Evolutionary conservation across 768 basidiomycete genomes (phyloP).

Genomic region (Cyclocybe aegerita): DNA sequence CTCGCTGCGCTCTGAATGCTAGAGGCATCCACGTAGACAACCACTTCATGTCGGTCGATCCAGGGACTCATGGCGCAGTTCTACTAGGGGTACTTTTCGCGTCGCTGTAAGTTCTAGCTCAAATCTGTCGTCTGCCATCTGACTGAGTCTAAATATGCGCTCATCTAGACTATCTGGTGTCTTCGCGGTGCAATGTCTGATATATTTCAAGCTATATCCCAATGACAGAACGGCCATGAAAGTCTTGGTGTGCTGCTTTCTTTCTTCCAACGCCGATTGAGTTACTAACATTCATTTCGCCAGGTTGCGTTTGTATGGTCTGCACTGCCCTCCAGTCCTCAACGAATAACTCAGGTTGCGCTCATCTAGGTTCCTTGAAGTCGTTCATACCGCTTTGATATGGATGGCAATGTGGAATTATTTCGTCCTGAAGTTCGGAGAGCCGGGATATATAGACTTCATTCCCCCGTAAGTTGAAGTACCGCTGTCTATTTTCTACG

Average conservation of each 20-base stretch:
- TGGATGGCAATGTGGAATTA: conserved; percentile 40
- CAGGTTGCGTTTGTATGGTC: conserved; percentile 15
- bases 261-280: neutral
- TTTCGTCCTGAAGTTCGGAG: conserved; percentile 30
- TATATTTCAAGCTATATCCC: conserved; percentile 34
- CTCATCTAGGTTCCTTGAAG: conserved; percentile 35
- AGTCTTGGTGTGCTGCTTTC: conserved; percentile 19
- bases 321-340: neutral
- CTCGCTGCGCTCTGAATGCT: too few species aligned
- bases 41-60: conserved; percentile 21
- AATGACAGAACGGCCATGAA: conserved; percentile 25
- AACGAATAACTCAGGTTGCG: neutral
- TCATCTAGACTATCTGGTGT: conserved; percentile 28
- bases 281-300: conserved; percentile 5
- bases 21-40: neutral
- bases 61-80: conserved; percentile 37
- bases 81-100: conserved; percentile 36
- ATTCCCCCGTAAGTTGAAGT: conserved; percentile 30
- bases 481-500: neutral
- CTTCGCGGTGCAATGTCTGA: conserved; percentile 27
- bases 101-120: conserved; percentile 24
- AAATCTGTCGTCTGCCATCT: neutral
- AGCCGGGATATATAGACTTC: conserved; percentile 21
- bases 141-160: neutral
- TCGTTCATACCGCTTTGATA: conserved; percentile 33